Conservation (phyloP, 768 basidiomycete species). For the Naganishia randhawae region DNA sequence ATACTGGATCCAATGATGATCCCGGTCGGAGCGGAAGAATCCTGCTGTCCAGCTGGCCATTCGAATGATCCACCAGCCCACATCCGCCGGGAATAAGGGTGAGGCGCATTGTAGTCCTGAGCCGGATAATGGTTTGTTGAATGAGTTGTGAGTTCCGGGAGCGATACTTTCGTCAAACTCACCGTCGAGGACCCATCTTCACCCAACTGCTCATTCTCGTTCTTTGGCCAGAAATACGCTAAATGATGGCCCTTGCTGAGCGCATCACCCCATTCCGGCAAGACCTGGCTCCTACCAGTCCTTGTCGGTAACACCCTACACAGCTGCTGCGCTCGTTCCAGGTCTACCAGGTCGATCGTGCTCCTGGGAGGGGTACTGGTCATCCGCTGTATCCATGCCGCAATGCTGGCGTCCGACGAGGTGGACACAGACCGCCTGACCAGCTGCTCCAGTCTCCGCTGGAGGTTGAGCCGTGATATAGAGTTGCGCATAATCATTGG, state of each 20-base stretch:
- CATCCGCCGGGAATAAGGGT: constrained; percentile 41
- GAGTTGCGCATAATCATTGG: not conserved
- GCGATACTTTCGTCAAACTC: constrained; percentile 13
- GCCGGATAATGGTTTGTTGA: not conserved
- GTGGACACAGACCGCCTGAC: not conserved
- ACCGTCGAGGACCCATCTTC: constrained; percentile 41
- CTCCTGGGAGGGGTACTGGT: constrained; percentile 12
- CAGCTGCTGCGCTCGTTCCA: constrained; percentile 32
- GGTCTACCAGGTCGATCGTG: constrained; percentile 33
- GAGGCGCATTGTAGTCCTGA: constrained; percentile 44
- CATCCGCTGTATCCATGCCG: constrained; percentile 30
- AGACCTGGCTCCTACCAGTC: not conserved
- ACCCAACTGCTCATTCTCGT: constrained; percentile 35
- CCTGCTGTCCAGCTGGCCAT: constrained; percentile 16
- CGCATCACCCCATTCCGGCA: constrained; percentile 20
- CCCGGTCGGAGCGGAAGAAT: not conserved
- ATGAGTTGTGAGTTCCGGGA: not conserved
- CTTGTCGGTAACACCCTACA: constrained; percentile 36
- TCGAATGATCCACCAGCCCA: constrained; percentile 42
- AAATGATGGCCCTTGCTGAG: constrained; percentile 36
- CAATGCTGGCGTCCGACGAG: not conserved
- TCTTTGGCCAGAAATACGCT: constrained; percentile 37
- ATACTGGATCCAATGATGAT: not conserved
- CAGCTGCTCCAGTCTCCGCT: not conserved
- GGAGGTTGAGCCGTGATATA: not conserved